Base-by-base conservation (phyloP, 106 monocot genomes). In the Hemerocallis citrina region DNA sequence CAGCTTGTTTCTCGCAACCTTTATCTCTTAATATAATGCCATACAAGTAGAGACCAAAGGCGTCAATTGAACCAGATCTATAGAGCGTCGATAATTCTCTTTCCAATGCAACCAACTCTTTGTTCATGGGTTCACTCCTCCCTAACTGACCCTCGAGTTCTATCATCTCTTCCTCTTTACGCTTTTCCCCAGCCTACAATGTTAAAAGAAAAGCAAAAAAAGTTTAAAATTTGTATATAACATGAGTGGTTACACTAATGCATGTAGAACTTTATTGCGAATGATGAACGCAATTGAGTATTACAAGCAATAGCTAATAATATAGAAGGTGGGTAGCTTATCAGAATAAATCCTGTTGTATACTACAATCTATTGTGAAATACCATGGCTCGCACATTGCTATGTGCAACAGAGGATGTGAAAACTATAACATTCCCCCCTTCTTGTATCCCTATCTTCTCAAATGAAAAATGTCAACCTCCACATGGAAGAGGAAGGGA, bases 161-260 rank as follows among this genome's bases (percentile, higher is more conserved):
- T 66, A 99, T 80, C 85, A 82, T 80, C 77, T 88, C 98, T 77
- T 92, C 98, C 57, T 98, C 98, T 72, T 92, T 99, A 4, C 85
- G 68, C 55, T 88, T 99, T 71, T 99, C 98, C 70, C 92, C 88
- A 28, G 98, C 98, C 98, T 99, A 36, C 17, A 62, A 58, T 11
- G 37, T 38, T 38, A 38, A 11, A 38, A 11, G 37, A 38, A 5
- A 38, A 11, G 39, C 3, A 38, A 63, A 62, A 25, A 61, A 38
- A 38, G 37, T n/a, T n/a, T n/a, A n/a, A n/a, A n/a, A n/a, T n/a
- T n/a, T n/a, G n/a, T n/a, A n/a, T n/a, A n/a, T n/a, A 38, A 6
- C 37, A 38, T 6, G 11, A 38, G 5, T 11, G 5, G 37, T 6
- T 11, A 11, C 37, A 38, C 7, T 11, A 38, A 38, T 11, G 11